Conservation (phyloP, 1,284 basidiomycete genomes). For the Pseudozyma sp. region DNA sequence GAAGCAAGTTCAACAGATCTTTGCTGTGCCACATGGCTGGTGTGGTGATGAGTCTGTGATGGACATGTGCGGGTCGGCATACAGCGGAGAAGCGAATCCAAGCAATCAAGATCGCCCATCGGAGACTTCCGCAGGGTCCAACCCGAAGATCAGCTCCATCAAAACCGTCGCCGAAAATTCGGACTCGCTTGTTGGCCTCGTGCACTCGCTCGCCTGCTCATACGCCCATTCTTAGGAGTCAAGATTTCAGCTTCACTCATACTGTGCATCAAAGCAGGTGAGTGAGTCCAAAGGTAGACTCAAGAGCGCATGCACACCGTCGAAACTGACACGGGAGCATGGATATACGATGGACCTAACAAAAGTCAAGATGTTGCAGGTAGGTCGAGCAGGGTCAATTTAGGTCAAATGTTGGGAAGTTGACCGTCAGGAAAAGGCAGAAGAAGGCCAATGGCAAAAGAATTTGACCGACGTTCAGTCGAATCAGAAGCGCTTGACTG, state of each 20-base stretch:
- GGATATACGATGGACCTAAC: neutral
- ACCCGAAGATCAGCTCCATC: neutral
- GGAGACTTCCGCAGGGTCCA: constrained; percentile 8
- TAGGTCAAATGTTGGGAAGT: constrained; percentile 2
- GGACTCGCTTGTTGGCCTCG: too few species aligned
- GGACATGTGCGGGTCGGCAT: neutral
- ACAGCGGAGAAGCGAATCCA: neutral
- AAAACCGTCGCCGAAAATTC: neutral
- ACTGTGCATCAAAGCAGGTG: too few species aligned
- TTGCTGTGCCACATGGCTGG: too few species aligned
- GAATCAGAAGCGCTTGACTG: neutral
- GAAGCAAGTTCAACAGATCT: too few species aligned
- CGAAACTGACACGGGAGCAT: too few species aligned
- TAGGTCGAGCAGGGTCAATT: too few species aligned
- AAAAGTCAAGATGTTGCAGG: neutral
- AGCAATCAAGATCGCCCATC: neutral
- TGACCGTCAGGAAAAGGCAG: neutral
- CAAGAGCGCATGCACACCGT: too few species aligned
- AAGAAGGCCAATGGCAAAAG: neutral
- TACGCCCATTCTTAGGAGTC: too few species aligned
- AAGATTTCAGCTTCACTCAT: too few species aligned
- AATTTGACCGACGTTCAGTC: constrained; percentile 1
- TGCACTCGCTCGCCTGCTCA: too few species aligned
- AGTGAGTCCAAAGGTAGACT: too few species aligned
- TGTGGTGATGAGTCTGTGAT: neutral